Evolutionary conservation across 2,329 filamentous ascomycete genomes (phyloP).

Genomic region (Graphilbum sp.): DNA sequence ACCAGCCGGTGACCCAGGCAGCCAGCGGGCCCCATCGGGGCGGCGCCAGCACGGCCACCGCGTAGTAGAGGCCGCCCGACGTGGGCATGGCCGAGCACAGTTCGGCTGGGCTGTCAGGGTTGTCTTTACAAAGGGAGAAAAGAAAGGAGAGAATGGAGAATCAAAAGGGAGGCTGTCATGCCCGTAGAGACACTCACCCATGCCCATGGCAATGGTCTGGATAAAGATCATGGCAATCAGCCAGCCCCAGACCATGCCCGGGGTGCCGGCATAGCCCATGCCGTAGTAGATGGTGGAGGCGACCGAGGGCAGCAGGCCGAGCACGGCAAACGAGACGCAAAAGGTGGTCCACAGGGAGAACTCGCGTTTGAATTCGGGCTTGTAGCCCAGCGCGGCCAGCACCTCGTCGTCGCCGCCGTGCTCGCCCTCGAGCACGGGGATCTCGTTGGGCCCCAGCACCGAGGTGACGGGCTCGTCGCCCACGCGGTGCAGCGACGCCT

Average conservation of each 20-base stretch:
- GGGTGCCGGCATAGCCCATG: constrained; percentile 33
- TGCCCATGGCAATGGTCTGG: constrained; percentile 49
- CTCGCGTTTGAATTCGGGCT: constrained; percentile 39
- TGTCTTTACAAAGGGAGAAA: no score
- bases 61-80: constrained; percentile 58
- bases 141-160: no score
- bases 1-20: constrained; percentile 55
- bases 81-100: constrained; percentile 60
- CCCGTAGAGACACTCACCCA: no score
- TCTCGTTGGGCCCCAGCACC: constrained; percentile 5
- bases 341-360: constrained; percentile 62
- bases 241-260: constrained; percentile 64
- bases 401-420: constrained; percentile 35
- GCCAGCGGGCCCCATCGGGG: constrained; percentile 49
- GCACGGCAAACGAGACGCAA: constrained; percentile 56
- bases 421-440: constrained; percentile 5
- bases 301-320: constrained; percentile 55
- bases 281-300: constrained; percentile 58
- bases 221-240: constrained; percentile 57
- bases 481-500: constrained; percentile 3
- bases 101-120: no score
- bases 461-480: constrained; percentile 9
- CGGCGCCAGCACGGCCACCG: constrained; percentile 53
- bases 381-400: constrained; percentile 42
- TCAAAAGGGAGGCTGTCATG: no score